phyloP scores from a whole-genome alignment of 306 rosid genomes.

The Arachis stenosperma region DNA sequence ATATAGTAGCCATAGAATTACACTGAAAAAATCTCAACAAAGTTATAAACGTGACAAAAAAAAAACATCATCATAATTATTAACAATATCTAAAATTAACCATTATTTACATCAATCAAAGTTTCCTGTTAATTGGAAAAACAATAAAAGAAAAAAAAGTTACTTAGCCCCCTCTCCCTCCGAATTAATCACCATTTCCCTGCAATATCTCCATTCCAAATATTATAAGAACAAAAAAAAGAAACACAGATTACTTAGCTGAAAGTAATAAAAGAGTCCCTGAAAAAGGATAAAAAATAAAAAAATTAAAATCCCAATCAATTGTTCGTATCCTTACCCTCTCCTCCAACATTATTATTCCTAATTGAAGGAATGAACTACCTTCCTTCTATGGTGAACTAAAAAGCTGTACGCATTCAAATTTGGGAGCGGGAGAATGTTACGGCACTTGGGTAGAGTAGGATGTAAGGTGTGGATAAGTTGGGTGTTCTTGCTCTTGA shows the following conservation, averaged over 20 bases:
- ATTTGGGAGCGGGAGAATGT: too few relatives aligned
- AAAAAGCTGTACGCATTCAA: conserved; percentile 61
- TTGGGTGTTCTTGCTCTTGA: too few relatives aligned
- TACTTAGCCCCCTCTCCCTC: conserved; percentile 12
- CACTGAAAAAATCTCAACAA: conserved; percentile 10
- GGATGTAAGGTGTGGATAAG: too few relatives aligned
- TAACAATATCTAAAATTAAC: conserved; percentile 26
- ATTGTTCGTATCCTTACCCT: conserved; percentile 36
- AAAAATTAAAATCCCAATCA: conserved; percentile 29
- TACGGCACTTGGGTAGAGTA: too few relatives aligned
- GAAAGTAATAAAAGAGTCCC: not conserved
- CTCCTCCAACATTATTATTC: not conserved
- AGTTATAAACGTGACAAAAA: conserved; percentile 32
- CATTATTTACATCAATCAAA: conserved; percentile 58
- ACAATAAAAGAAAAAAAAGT: not conserved
- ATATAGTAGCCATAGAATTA: conserved; percentile 20
- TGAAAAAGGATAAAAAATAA: not conserved
- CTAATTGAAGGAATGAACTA: not conserved
- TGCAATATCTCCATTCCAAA: conserved; percentile 44
- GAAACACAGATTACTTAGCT: conserved; percentile 23
- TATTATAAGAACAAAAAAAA: conserved; percentile 23
- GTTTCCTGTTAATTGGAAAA: conserved; percentile 20
- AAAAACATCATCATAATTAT: not conserved
- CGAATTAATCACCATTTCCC: conserved; percentile 37
- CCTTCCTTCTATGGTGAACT: conserved; percentile 77